phyloP scores from a whole-genome alignment of 2,329 filamentous ascomycete genomes.

The Lachnellula occidentalis region DNA sequence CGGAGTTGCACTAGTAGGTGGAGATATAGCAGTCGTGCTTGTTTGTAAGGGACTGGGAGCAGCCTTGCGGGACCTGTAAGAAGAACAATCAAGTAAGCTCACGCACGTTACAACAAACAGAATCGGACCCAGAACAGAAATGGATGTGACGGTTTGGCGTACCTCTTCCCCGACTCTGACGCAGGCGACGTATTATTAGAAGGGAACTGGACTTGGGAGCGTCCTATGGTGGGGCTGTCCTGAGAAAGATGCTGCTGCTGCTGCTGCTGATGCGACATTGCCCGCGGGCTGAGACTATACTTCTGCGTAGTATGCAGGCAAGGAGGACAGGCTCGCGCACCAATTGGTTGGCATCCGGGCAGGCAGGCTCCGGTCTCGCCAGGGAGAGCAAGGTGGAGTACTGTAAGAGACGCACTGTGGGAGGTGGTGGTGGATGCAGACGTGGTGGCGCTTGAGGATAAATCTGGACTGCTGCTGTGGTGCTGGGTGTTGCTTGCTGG shows the following conservation, averaged over 20 bases:
- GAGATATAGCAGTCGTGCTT: slow-evolving; percentile 26
- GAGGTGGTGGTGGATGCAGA: not conserved
- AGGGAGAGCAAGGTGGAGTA: slow-evolving; percentile 5
- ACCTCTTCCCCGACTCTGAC: slow-evolving; percentile 26
- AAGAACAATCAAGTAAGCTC: slow-evolving; percentile 15
- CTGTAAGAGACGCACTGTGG: not conserved
- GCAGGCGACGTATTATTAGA: slow-evolving; percentile 22
- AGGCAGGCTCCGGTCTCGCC: slow-evolving; percentile 10
- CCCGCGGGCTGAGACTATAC: slow-evolving; percentile 24
- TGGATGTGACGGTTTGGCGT: slow-evolving; percentile 11
- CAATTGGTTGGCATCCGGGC: slow-evolving; percentile 14
- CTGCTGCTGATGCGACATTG: slow-evolving; percentile 29
- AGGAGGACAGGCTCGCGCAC: slow-evolving; percentile 6
- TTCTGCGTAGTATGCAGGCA: slow-evolving; percentile 17
- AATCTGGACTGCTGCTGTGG: slow-evolving; percentile 5
- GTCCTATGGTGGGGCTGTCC: slow-evolving; percentile 27
- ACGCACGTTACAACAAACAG: slow-evolving; percentile 11
- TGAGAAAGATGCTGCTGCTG: slow-evolving; percentile 23
- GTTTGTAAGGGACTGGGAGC: slow-evolving; percentile 32
- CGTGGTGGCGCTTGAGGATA: not conserved
- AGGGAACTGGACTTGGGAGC: slow-evolving; percentile 19
- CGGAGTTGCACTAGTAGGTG: slow-evolving; percentile 27
- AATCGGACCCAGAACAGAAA: slow-evolving; percentile 2
- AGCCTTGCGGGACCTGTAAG: slow-evolving; percentile 29
- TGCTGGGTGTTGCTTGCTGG: slow-evolving; percentile 19